Evolutionary conservation across 2,329 filamentous ascomycete genomes (phyloP).

Genomic region (Dactylellina haptotyla): DNA sequence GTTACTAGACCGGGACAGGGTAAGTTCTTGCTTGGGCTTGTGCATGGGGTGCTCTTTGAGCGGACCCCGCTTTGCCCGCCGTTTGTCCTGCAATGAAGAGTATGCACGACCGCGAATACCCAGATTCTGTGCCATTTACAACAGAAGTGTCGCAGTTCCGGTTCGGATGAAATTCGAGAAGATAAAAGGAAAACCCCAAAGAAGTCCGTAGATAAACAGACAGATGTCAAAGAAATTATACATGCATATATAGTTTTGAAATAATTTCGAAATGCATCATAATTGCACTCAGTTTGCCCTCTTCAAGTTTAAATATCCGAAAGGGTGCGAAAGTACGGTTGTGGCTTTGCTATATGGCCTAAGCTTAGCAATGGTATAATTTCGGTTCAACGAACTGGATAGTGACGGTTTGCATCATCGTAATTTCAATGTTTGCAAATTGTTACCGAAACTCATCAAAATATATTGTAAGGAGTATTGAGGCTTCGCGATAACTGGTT

Average conservation of each 20-base stretch:
- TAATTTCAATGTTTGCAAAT: conserved; percentile 43
- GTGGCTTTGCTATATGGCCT: conserved; percentile 28
- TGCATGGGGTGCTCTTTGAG: conserved; percentile 42
- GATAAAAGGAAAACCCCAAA: not conserved
- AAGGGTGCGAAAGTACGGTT: conserved; percentile 21
- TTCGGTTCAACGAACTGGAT: conserved; percentile 40
- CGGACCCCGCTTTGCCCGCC: conserved; percentile 48
- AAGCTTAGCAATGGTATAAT: conserved; percentile 36
- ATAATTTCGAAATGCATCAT: conserved; percentile 2
- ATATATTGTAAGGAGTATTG: conserved; percentile 40
- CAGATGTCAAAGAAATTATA: not conserved
- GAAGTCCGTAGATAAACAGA: too few relatives aligned
- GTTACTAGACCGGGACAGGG: conserved; percentile 53
- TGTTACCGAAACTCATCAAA: conserved; percentile 9
- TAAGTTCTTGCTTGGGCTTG: conserved; percentile 49
- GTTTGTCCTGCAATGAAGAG: too few relatives aligned
- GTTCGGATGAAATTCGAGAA: not conserved
- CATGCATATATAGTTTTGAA: not conserved
- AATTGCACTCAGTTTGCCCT: not conserved
- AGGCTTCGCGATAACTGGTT: conserved; percentile 51
- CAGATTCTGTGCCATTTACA: too few relatives aligned
- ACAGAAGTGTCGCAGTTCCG: conserved; percentile 1
- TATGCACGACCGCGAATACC: too few relatives aligned
- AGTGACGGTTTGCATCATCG: conserved; percentile 37
- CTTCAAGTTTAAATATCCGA: conserved; percentile 33